These are phyloP conservation scores for Boletus reticuloceps DNA, from an alignment of 768 basidiomycete genomes.

Conservation along the genomic window DNA sequence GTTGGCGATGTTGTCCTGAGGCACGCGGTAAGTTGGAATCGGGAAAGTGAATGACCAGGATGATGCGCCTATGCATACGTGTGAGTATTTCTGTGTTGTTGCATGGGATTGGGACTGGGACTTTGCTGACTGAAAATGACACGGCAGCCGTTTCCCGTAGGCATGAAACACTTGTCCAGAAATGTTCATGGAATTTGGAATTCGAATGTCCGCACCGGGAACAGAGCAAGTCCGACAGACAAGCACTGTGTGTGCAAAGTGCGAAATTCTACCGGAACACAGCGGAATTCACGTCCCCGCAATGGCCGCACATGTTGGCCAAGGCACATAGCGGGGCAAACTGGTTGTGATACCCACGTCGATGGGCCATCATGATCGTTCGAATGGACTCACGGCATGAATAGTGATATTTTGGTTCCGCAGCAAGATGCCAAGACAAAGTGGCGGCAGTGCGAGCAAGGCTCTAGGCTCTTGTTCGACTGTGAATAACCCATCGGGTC, in stretches of 20 bases:
- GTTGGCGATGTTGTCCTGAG: constrained; percentile 1
- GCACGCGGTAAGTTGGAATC: background rate
- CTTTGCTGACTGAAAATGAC: background rate
- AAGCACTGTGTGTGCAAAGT: background rate
- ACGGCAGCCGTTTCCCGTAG: constrained; percentile 7
- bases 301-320: background rate
- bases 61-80: background rate
- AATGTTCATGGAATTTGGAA: constrained; percentile 7
- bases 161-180: constrained; percentile 12
- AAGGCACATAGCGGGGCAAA: constrained; percentile 4
- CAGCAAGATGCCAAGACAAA: constrained; percentile 7
- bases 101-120: background rate
- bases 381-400: constrained; percentile 10
- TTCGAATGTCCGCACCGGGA: background rate
- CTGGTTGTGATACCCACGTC: constrained; percentile 2
- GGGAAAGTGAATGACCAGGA: background rate
- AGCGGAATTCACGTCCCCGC: constrained; percentile 2
- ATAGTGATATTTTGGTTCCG: constrained; percentile 1
- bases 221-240: background rate
- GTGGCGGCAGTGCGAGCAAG: constrained; percentile 6
- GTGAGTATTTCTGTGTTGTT: background rate
- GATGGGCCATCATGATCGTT: constrained; percentile 3
- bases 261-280: background rate
- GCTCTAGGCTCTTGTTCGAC: background rate
- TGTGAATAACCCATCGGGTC: background rate